Conservation (phyloP, 352 stramenopile genomes). For the Blastocystis sp. region DNA sequence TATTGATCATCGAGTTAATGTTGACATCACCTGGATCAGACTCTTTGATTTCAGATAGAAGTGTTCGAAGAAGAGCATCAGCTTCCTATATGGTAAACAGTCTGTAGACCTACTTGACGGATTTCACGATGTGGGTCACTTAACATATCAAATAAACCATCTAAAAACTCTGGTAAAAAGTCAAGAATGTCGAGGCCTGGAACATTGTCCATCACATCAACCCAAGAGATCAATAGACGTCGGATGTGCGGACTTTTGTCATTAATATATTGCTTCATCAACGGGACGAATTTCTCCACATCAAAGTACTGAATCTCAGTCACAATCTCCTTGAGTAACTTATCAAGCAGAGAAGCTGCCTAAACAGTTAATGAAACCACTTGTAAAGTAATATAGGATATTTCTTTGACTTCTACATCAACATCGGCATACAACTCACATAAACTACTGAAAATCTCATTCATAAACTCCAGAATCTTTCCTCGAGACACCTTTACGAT, state of each 20-base stretch:
- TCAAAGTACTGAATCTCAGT: constrained; percentile 94
- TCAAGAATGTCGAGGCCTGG: constrained; percentile 98
- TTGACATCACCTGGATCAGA: constrained; percentile 91
- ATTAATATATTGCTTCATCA: constrained; percentile 97
- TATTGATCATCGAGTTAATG: constrained; percentile 76
- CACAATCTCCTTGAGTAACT: constrained; percentile 95
- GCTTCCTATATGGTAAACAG: neutral
- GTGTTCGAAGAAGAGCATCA: constrained; percentile 50
- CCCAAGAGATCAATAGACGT: constrained; percentile 92
- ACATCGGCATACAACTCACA: constrained; percentile 94
- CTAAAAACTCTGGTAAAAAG: constrained; percentile 86
- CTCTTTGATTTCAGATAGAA: constrained; percentile 82
- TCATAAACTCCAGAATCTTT: constrained; percentile 92
- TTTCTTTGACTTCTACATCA: constrained; percentile 97
- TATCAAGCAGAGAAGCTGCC: constrained; percentile 77
- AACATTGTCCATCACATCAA: constrained; percentile 93
- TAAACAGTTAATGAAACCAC: constrained; percentile 24
- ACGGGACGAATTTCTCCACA: constrained; percentile 93
- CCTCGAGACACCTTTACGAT: constrained; percentile 91
- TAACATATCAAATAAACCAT: constrained; percentile 98
- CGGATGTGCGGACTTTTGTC: constrained; percentile 98
- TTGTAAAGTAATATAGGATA: constrained; percentile 3
- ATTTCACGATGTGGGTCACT: constrained; percentile 96
- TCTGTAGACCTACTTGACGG: constrained; percentile 72
- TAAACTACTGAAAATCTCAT: constrained; percentile 96